phyloP scores from a whole-genome alignment of 305 asterid species.

The Fraxinus paxiana region DNA sequence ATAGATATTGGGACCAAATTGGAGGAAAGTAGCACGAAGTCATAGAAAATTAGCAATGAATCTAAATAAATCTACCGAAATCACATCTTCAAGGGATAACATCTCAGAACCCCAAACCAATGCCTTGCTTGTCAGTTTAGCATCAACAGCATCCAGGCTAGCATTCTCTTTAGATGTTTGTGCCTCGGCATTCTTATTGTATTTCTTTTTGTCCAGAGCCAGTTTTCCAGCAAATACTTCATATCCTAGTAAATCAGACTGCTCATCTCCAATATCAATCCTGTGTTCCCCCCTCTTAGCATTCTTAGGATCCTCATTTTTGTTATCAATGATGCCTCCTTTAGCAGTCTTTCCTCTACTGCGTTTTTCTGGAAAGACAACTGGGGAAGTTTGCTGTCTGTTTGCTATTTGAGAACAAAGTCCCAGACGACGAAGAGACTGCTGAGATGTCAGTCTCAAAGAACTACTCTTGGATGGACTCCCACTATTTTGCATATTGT shows the following conservation, averaged over 20 bases:
- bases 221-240: conserved; percentile 77
- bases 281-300: conserved; percentile 59
- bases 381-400: conserved; percentile 85
- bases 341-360: conserved; percentile 54
- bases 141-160: conserved; percentile 57
- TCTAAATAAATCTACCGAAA: conserved; percentile 56
- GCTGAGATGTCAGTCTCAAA: conserved; percentile 64
- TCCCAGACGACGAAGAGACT: conserved; percentile 85
- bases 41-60: background rate
- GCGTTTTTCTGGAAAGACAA: conserved; percentile 84
- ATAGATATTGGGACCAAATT: conserved; percentile 17
- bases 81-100: conserved; percentile 65
- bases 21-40: conserved; percentile 15
- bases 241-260: conserved; percentile 81
- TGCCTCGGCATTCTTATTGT: conserved; percentile 42
- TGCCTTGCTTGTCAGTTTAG: conserved; percentile 86
- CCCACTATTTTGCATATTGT: conserved; percentile 69
- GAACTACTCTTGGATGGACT: conserved; percentile 69
- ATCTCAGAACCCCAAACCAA: conserved; percentile 72
- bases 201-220: conserved; percentile 52
- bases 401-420: conserved; percentile 77
- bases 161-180: conserved; percentile 49
- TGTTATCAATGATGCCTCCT: conserved; percentile 35
- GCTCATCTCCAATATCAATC: conserved; percentile 85
- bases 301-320: conserved; percentile 43